Base-by-base conservation (phyloP, 2,329 filamentous ascomycete species). In the Podosphaera aphanis region DNA sequence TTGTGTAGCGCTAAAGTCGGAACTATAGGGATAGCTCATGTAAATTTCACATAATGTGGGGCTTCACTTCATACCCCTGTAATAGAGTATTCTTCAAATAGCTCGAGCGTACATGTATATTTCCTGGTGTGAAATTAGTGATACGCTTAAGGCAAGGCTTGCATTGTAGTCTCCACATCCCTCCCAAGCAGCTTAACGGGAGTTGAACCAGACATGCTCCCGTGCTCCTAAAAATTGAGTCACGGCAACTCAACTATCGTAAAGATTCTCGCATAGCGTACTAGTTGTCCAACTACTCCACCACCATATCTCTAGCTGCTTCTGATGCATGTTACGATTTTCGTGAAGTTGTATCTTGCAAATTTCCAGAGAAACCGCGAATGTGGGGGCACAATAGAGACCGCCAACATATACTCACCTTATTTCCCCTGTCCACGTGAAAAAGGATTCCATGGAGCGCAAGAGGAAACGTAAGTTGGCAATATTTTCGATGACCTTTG, bases 381-480 rank as follows among this genome's bases (percentile, higher is more conserved):
- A 60, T 59, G 58, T 59, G 57, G 58, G 57, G 58, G 53, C 55
- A 54, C 53, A 51, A 55, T 19, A 27, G 25, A 40, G 16, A 40
- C 18, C 25, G 25, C 20, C 25, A 23, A n/a, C 20, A 23, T 20
- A 21, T 40, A 40, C 19, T 25, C 16, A 36, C 18, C 13, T 38
- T n/a, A 38, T 25, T 8, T 19, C 15, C 33, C 37, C 16, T 31
- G 36, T 21, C 21, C 29, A 18, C 6, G 8, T 43, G 16, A 33
- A 41, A 48, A 46, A 47, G 64, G 62, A 61, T 59, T 42, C 52
- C 56, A 78, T 78, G 74, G 72, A 77, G 67, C 73, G 74, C 64
- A 65, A 66, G 63, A 73, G 70, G 60, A 75, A 75, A 66, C 71
- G 74, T 77, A 53, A 54, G 70, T 53, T 25, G 7, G 43, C 42